phyloP scores from a whole-genome alignment of 2,329 filamentous ascomycete genomes.

The Exophiala sp. region DNA sequence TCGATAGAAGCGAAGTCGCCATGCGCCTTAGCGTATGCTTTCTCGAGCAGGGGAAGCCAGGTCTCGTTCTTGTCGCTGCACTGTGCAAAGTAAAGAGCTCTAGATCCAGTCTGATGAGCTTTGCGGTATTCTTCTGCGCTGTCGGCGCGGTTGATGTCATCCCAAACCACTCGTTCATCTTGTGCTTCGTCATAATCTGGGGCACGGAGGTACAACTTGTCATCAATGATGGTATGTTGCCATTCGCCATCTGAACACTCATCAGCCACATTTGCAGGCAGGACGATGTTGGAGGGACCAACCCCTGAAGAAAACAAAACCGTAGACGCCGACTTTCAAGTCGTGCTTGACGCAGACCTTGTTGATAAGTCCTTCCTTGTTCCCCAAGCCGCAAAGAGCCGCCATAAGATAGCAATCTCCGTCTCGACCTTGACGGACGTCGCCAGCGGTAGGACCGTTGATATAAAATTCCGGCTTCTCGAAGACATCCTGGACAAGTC shows the following conservation, averaged over 20 bases:
- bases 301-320: constrained; percentile 76
- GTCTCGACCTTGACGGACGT: constrained; percentile 72
- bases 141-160: constrained; percentile 67
- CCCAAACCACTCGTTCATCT: constrained; percentile 68
- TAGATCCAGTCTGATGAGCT: constrained; percentile 70
- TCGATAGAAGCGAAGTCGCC: constrained; percentile 74
- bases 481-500: constrained; percentile 64
- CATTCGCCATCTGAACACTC: constrained; percentile 68
- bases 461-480: constrained; percentile 73
- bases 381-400: constrained; percentile 71
- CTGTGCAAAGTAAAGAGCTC: constrained; percentile 74
- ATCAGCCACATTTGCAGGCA: background rate
- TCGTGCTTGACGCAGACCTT: constrained; percentile 69
- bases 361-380: constrained; percentile 69
- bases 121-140: constrained; percentile 68
- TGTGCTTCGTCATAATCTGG: constrained; percentile 78
- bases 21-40: constrained; percentile 81
- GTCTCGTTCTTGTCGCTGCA: constrained; percentile 75
- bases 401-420: constrained; percentile 88
- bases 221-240: constrained; percentile 88
- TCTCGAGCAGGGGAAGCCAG: constrained; percentile 76
- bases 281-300: constrained; percentile 19
- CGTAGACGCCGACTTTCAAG: constrained; percentile 73
- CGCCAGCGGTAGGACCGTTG: constrained; percentile 70
- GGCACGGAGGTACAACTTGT: constrained; percentile 81